Percentiles rank a stretch among this genome's conserved stretches.
phyloP scores from a whole-genome alignment of 2,329 filamentous ascomycete genomes.

The Aspergillus awamori region DNA sequence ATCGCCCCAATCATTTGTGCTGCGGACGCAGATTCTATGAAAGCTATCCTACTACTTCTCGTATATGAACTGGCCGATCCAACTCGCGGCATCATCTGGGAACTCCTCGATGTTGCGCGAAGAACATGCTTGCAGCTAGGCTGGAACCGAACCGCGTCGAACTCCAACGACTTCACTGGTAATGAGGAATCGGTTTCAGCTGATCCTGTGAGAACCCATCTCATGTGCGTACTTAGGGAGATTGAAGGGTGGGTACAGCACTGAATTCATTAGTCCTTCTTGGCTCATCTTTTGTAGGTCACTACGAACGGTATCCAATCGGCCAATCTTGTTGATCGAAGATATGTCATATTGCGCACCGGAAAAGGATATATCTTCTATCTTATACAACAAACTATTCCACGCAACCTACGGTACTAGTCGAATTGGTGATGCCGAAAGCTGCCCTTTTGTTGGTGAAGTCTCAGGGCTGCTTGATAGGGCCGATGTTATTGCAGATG shows the following conservation, averaged over 20 bases:
- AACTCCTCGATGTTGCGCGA: neutral
- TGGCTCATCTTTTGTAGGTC: neutral
- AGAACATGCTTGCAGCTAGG: neutral
- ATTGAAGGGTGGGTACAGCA: neutral
- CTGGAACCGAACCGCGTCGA: neutral
- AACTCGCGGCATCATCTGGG: neutral
- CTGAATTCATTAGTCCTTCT: neutral
- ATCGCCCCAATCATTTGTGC: neutral
- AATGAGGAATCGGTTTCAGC: neutral
- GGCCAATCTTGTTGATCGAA: neutral
- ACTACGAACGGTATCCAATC: neutral
- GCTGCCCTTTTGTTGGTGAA: neutral
- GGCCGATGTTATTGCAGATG: neutral
- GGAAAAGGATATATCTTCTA: neutral
- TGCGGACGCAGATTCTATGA: neutral
- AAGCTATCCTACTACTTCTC: neutral
- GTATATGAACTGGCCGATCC: neutral
- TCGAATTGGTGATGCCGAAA: neutral
- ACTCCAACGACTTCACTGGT: neutral
- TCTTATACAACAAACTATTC: neutral
- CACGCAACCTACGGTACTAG: neutral
- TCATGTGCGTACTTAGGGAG: neutral
- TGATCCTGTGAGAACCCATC: neutral
- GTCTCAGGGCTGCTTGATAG: neutral
- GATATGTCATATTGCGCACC: neutral